Evolutionary conservation across 148 eudicot genomes (phyloP).

Genomic region (Arbutus unedo): DNA sequence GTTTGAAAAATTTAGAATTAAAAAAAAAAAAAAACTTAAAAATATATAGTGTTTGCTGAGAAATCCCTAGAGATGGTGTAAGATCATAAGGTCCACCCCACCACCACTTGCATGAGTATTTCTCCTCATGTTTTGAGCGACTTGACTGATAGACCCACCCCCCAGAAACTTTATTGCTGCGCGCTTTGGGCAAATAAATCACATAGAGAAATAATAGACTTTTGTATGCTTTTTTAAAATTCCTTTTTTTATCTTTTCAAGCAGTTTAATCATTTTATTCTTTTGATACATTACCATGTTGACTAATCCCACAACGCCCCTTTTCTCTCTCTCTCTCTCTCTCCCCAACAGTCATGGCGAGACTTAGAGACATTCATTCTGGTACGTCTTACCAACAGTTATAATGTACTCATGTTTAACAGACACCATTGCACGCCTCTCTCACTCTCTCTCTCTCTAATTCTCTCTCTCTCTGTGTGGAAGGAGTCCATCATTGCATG

Average conservation of each 20-base stretch:
- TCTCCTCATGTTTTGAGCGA: neutral
- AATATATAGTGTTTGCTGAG: too few relatives aligned
- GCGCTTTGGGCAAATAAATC: neutral
- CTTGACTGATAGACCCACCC: neutral
- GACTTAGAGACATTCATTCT: slow-evolving; percentile 6
- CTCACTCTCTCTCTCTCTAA: neutral
- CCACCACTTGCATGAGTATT: neutral
- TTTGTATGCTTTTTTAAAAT: neutral
- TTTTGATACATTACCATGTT: slow-evolving; percentile 26
- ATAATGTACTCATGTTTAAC: neutral
- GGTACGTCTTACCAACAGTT: neutral
- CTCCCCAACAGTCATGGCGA: neutral
- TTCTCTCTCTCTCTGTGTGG: neutral
- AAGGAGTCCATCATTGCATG: slow-evolving; percentile 12
- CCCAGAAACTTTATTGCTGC: neutral
- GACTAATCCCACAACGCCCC: slow-evolving; percentile 24
- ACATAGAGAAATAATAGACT: neutral
- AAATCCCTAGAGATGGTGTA: too few relatives aligned
- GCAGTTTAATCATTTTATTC: slow-evolving; percentile 12
- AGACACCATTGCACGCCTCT: neutral
- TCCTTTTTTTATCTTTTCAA: neutral
- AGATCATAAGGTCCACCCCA: neutral
- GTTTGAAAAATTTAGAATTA: too few relatives aligned
- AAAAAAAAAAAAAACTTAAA: too few relatives aligned
- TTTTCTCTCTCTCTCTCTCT: neutral